Conservation (phyloP, 2,329 filamentous ascomycete genomes). For the Fulvia fulva region DNA sequence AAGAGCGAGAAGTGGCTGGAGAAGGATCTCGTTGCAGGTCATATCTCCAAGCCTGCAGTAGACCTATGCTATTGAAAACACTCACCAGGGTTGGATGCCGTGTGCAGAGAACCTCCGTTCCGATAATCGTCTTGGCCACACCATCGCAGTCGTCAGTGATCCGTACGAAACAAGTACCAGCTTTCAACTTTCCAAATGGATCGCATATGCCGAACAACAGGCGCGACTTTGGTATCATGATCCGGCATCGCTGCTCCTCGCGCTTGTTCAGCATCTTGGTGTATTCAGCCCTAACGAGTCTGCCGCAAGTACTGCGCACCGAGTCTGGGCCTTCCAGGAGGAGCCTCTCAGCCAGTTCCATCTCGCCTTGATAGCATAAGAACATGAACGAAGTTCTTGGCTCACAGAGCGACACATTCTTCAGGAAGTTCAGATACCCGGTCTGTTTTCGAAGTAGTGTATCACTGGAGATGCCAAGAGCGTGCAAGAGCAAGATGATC, state of each 20-base stretch:
- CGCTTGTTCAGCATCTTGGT: constrained; percentile 4
- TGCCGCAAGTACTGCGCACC: neutral
- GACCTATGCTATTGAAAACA: neutral
- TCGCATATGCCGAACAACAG: constrained; percentile 6
- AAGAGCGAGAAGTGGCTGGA: too few species aligned
- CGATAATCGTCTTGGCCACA: neutral
- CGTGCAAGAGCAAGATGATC: constrained; percentile 4
- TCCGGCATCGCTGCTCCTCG: constrained; percentile 6
- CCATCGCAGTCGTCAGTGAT: constrained; percentile 1
- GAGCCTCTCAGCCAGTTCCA: neutral
- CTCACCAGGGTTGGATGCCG: constrained; percentile 5
- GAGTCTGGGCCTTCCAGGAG: neutral
- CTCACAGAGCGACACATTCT: neutral
- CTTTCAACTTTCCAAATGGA: neutral
- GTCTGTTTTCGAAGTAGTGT: neutral
- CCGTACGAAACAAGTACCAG: constrained; percentile 5
- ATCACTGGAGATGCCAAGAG: constrained; percentile 2
- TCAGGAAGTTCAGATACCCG: neutral
- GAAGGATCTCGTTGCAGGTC: too few species aligned
- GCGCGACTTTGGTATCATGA: constrained; percentile 3
- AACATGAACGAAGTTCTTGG: constrained; percentile 1
- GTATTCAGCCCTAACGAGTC: constrained; percentile 1
- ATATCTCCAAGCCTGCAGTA: too few species aligned
- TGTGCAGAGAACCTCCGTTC: constrained; percentile 5
- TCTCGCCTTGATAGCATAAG: constrained; percentile 3